Base-by-base conservation (phyloP, 768 basidiomycete species). In the Phaffia australis region DNA sequence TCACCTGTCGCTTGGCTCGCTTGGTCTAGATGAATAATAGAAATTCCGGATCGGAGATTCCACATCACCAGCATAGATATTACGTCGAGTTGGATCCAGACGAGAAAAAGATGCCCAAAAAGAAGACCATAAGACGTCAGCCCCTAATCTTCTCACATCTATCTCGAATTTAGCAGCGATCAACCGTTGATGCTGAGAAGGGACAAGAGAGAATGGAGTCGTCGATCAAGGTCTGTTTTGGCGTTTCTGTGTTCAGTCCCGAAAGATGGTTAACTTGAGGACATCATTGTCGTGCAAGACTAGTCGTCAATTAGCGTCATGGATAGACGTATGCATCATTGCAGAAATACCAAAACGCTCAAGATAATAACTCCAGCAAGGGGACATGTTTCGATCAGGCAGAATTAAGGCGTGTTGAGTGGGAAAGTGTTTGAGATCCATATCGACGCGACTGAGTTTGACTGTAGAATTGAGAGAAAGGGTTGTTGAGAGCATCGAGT, bases 261-360 rank as follows among this genome's bases (percentile, higher is more conserved):
- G 85, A 89, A 87, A 88, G 88, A 88, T 88, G 87, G 87, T 93
- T 86, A 82, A 85, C 85, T 87, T 83, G 83, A 80, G 64, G 83
- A 85, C 89, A 88, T 79, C 80, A 87, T 78, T 69, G 83, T 79
- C 80, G 78, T 63, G 62, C 62, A 63, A 63, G 76, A 47, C 63
- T 64, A 64, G 76, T 82, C 76, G 74, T 76, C 76, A 81, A 42
- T 29, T 64, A 47, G 54, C 63, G 55, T 56, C 23, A 23, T 47
- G 54, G 32, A n/a, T 56, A 56, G 35, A 56, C 55, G 83, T 89
- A 85, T 92, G 78, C 89, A 93, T 93, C 90, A 89, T 82, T 63
- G 69, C 60, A 29, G 19, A 32, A 57, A 27, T 3, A 32, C 18
- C 58, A 59, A 47, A 57, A 42, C 35, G 35, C 11, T 11, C 35